phyloP scores from a whole-genome alignment of 2,329 filamentous ascomycete species.

The Pyrenochaeta sp. region DNA sequence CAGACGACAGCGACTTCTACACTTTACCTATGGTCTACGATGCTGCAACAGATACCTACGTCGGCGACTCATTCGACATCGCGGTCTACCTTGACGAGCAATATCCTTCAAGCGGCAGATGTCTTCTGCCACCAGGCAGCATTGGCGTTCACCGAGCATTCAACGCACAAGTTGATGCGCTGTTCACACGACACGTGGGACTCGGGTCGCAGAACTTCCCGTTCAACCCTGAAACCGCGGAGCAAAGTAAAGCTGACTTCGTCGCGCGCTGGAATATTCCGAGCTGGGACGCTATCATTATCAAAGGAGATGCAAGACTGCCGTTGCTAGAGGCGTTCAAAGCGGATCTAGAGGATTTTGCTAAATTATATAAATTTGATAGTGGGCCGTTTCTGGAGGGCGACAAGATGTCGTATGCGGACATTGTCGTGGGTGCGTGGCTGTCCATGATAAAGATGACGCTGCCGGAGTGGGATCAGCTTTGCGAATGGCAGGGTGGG shows the following conservation, averaged over 20 bases:
- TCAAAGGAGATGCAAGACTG: constrained; percentile 49
- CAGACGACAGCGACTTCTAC: constrained; percentile 65
- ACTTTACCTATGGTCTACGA: constrained; percentile 68
- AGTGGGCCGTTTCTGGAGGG: constrained; percentile 62
- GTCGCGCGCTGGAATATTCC: no score
- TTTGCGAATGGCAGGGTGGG: constrained; percentile 60
- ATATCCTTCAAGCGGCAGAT: constrained; percentile 57
- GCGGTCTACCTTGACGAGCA: constrained; percentile 65
- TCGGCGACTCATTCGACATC: constrained; percentile 73
- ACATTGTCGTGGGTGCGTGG: constrained; percentile 67
- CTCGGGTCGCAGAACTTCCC: constrained; percentile 56
- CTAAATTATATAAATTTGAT: constrained; percentile 52
- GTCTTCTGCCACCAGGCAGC: constrained; percentile 58
- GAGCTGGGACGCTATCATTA: constrained; percentile 55
- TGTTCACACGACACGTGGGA: constrained; percentile 57
- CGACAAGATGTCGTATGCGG: constrained; percentile 58
- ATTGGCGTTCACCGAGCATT: constrained; percentile 53
- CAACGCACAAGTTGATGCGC: constrained; percentile 63
- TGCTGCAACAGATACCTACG: constrained; percentile 44
- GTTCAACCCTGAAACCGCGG: constrained; percentile 60
- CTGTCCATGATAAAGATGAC: constrained; percentile 55
- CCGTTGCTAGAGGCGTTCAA: constrained; percentile 52
- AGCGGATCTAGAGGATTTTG: constrained; percentile 53
- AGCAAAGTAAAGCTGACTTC: constrained; percentile 58
- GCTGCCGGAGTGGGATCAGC: constrained; percentile 60